These are phyloP conservation scores for Lepraria neglecta DNA, from an alignment of 495 filamentous ascomycete species.

Conservation along the genomic window DNA sequence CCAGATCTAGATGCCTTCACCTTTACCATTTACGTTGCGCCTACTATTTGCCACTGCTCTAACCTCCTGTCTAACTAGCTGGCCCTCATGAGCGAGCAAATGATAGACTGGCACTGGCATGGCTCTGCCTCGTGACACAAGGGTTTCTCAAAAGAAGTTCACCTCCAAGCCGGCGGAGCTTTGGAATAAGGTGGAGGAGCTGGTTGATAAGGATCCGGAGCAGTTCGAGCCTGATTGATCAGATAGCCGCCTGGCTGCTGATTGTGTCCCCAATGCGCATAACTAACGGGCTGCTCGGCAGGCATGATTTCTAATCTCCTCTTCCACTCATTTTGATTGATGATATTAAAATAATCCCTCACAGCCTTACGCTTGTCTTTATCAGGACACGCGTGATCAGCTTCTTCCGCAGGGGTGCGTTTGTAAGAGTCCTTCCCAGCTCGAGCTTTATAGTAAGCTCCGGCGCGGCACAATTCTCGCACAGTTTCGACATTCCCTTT, in stretches of 20 bases:
- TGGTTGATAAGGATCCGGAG: not conserved
- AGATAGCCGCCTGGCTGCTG: not conserved
- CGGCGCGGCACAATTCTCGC: conserved; percentile 15
- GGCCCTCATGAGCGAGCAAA: too few species aligned
- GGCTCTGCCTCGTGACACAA: too few species aligned
- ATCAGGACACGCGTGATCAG: not conserved
- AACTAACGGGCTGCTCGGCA: not conserved
- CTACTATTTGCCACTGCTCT: too few species aligned
- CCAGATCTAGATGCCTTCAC: too few species aligned
- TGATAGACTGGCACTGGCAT: too few species aligned
- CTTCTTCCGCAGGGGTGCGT: conserved; percentile 3
- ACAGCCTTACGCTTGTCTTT: not conserved
- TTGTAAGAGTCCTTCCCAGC: not conserved
- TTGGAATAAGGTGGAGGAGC: conserved; percentile 4
- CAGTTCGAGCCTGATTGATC: not conserved
- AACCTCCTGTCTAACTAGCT: too few species aligned
- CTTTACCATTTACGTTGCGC: too few species aligned
- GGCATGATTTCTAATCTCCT: not conserved
- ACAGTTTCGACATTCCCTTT: conserved; percentile 22
- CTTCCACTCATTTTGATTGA: not conserved
- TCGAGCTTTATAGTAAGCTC: conserved; percentile 8
- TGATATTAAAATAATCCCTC: not conserved
- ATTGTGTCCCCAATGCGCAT: not conserved
- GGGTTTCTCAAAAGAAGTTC: not conserved
- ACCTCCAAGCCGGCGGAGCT: conserved; percentile 3